These are phyloP conservation scores for Fraxinus anomala DNA, from an alignment of 257 asterid genomes.

Conservation along the genomic window DNA sequence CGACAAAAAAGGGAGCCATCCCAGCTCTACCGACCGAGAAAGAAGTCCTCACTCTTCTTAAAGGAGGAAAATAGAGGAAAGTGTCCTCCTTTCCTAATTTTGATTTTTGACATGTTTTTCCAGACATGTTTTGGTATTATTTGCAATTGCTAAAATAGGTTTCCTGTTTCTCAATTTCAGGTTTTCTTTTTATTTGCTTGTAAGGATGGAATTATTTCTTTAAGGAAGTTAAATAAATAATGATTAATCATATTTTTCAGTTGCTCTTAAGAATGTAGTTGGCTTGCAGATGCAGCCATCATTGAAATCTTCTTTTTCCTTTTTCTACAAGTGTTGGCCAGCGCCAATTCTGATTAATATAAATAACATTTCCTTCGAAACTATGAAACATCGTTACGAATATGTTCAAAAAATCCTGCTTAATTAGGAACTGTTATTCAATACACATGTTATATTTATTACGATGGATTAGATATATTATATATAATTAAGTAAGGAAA, in stretches of 20 bases:
- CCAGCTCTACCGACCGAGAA: slow-evolving; percentile 79
- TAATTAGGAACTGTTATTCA: too few relatives aligned
- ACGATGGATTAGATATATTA: too few relatives aligned
- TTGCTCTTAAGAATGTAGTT: neutral
- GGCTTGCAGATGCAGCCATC: too few relatives aligned
- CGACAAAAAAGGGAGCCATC: slow-evolving; percentile 93
- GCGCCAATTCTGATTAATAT: too few relatives aligned
- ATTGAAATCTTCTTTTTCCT: neutral
- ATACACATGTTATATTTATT: too few relatives aligned
- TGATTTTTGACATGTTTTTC: neutral
- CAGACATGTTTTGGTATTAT: slow-evolving; percentile 4
- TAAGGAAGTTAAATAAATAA: slow-evolving; percentile 23
- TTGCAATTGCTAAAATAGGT: neutral
- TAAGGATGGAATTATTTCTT: slow-evolving; percentile 23
- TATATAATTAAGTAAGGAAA: too few relatives aligned
- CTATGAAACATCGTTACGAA: too few relatives aligned
- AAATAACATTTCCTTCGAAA: too few relatives aligned
- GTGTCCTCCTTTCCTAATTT: neutral
- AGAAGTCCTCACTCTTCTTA: slow-evolving; percentile 50
- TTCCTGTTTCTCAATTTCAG: slow-evolving; percentile 30
- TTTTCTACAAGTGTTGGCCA: neutral
- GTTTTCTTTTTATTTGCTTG: slow-evolving; percentile 22
- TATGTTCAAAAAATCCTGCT: too few relatives aligned
- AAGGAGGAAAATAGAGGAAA: slow-evolving; percentile 26
- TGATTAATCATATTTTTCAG: neutral